Evolutionary conservation across 106 monocot genomes (phyloP), one percentile per base, ranked within the genome.

Genomic region (Hemerocallis citrina): DNA sequence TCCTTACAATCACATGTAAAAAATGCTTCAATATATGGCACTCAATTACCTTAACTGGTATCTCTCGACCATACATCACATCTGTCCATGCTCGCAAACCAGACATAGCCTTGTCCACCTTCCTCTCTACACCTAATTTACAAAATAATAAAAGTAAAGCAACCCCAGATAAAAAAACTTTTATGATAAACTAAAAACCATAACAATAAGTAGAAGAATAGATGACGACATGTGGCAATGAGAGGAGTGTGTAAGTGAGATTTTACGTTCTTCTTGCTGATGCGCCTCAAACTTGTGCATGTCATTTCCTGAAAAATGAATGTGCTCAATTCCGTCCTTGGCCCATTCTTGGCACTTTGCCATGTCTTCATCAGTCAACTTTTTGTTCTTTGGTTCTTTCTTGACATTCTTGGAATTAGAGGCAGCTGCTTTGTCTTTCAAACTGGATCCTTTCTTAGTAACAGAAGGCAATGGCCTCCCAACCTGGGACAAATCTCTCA

Each of bases 261-360:
- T 37, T 21, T 75, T 78, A 84, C 78, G 59, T 51, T 72, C 27
- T 68, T 79, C 78, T 0, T 21, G 39, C 27, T 35, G 51, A 36
- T 75, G 65, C 9, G 44, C 41, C 17, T 72, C 52, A 32, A 60
- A 33, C 15, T 68, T 65, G 27, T 62, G 71, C 40, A 59, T 20
- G 52, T 84, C 75, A 61, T 75, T 84, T 51, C 67, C 68, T 46
- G 77, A 70, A 19, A 61, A 77, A 51, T 67, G 72, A 14, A 48
- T 31, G 14, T 60, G 55, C 49, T 79, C 83, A 52, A 71, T 84
- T 39, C 78, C 78, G 52, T 84, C 83, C 37, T 72, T 75, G n/a
- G 78, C 83, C 83, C 83, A 84, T 46, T 75, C 78, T 8, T 67
- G 62, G 56, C 83, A 84, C 55, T 45, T 84, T 42, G 37, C 61